These are phyloP conservation scores for Aspergillus carlsbadensis DNA, from an alignment of 495 filamentous ascomycete genomes.

Conservation along the genomic window DNA sequence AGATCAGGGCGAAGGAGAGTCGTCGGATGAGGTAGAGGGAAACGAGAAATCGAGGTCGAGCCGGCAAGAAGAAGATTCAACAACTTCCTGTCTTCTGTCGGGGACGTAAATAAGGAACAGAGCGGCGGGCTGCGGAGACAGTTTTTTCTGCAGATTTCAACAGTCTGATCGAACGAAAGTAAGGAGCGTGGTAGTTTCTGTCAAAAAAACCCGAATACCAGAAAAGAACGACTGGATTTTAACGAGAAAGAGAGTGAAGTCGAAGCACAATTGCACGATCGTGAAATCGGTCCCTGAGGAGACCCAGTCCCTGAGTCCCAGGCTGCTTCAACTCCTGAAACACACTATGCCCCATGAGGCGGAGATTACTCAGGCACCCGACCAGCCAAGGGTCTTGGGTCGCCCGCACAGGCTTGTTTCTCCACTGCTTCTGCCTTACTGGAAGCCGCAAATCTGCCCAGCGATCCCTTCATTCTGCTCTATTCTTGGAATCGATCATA, in stretches of 20 bases:
- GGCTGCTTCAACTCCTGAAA: constrained; percentile 11
- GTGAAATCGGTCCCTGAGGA: too few relatives aligned
- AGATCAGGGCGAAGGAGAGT: neutral
- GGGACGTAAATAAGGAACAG: neutral
- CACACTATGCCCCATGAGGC: neutral
- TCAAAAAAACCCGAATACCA: neutral
- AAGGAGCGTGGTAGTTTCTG: neutral
- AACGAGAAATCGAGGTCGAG: neutral
- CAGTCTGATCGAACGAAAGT: neutral
- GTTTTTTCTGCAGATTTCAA: neutral
- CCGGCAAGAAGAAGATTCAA: constrained; percentile 1
- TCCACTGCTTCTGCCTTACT: constrained; percentile 12
- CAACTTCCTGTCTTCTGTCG: constrained; percentile 1
- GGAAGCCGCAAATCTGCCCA: constrained; percentile 11
- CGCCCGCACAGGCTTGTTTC: neutral
- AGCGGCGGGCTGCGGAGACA: neutral
- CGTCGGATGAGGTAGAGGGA: neutral
- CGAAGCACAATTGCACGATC: too few relatives aligned
- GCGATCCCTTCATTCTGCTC: constrained; percentile 14
- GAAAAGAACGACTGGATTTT: constrained; percentile 12
- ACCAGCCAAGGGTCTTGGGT: constrained; percentile 1
- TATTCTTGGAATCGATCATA: constrained; percentile 17
- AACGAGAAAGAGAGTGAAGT: constrained; percentile 1
- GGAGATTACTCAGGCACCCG: constrained; percentile 7
- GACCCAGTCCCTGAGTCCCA: too few relatives aligned